Conservation (phyloP, 495 filamentous ascomycete genomes). For the Aspergillus indologenus region DNA sequence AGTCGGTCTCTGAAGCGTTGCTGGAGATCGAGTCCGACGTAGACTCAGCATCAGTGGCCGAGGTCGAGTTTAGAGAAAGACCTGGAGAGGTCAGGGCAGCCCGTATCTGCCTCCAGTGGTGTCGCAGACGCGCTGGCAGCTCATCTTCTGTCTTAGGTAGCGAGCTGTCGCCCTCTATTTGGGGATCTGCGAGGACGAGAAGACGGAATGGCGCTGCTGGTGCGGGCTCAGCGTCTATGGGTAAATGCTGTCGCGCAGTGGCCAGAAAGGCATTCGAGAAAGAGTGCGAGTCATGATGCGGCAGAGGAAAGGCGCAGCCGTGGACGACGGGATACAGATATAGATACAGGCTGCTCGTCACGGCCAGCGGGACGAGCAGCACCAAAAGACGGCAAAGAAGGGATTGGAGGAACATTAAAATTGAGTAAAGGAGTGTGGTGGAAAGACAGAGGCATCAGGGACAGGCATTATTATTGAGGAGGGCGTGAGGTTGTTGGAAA, state of each 20-base stretch:
- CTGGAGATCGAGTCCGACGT: not conserved
- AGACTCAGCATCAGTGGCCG: not conserved
- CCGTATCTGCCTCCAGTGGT: slow-evolving; percentile 30
- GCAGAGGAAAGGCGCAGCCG: slow-evolving; percentile 75
- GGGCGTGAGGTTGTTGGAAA: not conserved
- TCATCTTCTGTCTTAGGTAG: slow-evolving; percentile 61
- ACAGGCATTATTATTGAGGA: not conserved
- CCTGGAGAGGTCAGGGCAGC: not conserved
- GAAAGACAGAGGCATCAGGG: slow-evolving; percentile 12
- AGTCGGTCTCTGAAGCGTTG: slow-evolving; percentile 8
- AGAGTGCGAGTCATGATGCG: slow-evolving; percentile 22
- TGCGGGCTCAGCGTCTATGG: slow-evolving; percentile 13
- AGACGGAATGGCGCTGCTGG: slow-evolving; percentile 67
- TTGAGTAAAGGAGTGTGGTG: slow-evolving; percentile 6
- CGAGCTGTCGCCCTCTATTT: slow-evolving; percentile 89
- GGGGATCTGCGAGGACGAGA: slow-evolving; percentile 87
- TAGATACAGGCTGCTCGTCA: slow-evolving; percentile 69
- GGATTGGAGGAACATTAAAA: slow-evolving; percentile 51
- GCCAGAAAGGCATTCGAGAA: slow-evolving; percentile 26
- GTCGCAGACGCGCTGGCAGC: slow-evolving; percentile 55
- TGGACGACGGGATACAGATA: slow-evolving; percentile 86
- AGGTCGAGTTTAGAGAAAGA: not conserved
- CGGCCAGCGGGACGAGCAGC: slow-evolving; percentile 65
- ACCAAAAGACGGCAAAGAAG: slow-evolving; percentile 59
- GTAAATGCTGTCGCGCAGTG: slow-evolving; percentile 49